Percentiles rank a stretch among this genome's conserved stretches.
These are phyloP conservation scores for Starmerella potacharoeniae DNA, from an alignment of 805 yeast genomes.

Conservation along the genomic window DNA sequence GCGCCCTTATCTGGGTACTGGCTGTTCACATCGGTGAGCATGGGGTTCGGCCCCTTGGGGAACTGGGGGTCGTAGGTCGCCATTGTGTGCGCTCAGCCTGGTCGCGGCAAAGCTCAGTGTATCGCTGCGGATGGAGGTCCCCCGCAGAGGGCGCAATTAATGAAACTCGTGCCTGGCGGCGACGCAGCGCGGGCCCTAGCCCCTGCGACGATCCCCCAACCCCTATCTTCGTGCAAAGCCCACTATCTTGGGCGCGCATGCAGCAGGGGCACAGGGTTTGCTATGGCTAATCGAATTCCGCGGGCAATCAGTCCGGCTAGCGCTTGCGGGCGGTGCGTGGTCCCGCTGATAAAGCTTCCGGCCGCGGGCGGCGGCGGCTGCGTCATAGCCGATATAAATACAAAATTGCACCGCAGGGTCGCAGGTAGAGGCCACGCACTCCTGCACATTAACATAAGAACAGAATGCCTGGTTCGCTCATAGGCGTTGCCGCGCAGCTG, in stretches of 20 bases:
- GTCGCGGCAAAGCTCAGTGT: no score
- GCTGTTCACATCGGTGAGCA: constrained; percentile 9
- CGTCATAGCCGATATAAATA: neutral
- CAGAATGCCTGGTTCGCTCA: neutral
- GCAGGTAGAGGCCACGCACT: no score
- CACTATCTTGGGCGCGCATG: neutral
- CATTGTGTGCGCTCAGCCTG: neutral
- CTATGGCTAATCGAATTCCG: constrained; percentile 1
- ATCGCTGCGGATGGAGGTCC: no score
- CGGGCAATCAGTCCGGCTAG: neutral
- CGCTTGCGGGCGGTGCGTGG: neutral
- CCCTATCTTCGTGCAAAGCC: neutral
- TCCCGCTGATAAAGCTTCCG: neutral
- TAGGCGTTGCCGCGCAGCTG: neutral
- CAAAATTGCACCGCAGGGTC: neutral
- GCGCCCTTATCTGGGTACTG: constrained; percentile 7
- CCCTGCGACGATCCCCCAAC: neutral
- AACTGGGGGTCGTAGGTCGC: constrained; percentile 3
- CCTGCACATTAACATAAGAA: no score
- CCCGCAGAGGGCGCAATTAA: no score
- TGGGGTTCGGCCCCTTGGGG: constrained; percentile 14
- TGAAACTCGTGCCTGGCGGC: no score
- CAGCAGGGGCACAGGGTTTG: neutral
- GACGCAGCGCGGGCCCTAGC: no score
- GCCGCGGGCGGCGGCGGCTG: neutral